Conservation (phyloP, 192 early-diverging fungal genomes). For the Dissophora ornata region DNA sequence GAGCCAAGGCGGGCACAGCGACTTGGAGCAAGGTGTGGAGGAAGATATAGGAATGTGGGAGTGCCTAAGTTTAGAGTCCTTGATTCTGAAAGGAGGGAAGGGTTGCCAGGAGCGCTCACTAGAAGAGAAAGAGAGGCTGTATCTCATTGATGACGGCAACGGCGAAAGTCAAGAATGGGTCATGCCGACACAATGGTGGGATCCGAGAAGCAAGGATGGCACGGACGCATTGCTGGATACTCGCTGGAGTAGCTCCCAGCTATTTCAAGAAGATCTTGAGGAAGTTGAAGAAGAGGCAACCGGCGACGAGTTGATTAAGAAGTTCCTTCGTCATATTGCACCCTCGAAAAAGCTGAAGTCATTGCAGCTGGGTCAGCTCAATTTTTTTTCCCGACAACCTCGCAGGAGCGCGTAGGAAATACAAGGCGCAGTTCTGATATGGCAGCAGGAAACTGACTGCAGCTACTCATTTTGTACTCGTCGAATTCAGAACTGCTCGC, state of each 20-base stretch:
- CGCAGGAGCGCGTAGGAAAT: no score
- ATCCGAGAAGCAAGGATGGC: background rate
- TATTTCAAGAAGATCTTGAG: background rate
- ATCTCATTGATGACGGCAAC: background rate
- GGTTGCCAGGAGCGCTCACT: no score
- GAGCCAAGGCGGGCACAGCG: no score
- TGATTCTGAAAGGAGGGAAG: no score
- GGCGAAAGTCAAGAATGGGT: background rate
- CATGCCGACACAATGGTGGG: background rate
- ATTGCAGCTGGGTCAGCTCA: slow-evolving; percentile 2
- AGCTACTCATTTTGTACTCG: no score
- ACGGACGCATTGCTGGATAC: background rate
- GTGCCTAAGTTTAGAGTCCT: background rate
- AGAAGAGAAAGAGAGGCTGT: background rate
- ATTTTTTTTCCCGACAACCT: no score
- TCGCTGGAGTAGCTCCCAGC: background rate
- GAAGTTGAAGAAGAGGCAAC: background rate
- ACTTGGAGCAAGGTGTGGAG: no score
- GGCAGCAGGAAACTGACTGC: no score
- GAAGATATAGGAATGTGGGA: no score
- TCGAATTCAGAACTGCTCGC: no score
- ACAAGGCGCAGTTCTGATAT: no score
- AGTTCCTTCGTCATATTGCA: background rate
- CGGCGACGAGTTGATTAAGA: background rate
- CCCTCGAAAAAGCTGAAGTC: background rate